phyloP scores from a whole-genome alignment of 495 filamentous ascomycete genomes.

The Penicillium nucicola region DNA sequence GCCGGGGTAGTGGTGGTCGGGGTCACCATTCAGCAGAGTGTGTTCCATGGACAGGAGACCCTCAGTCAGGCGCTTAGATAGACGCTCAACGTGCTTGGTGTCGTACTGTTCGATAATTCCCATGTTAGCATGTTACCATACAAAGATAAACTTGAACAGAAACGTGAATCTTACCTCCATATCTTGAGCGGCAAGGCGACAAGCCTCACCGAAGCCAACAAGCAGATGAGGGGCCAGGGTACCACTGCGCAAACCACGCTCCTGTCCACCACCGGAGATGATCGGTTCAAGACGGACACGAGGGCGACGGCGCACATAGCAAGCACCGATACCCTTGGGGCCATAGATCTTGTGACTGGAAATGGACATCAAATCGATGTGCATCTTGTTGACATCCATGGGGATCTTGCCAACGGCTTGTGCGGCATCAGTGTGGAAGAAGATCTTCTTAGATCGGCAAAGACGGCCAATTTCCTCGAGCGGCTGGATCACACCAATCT shows the following conservation, averaged over 20 bases:
- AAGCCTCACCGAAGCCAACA: constrained; percentile 94
- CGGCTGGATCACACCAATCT: constrained; percentile 97
- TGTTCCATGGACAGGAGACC: constrained; percentile 88
- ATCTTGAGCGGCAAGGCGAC: constrained; percentile 84
- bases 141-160: background rate
- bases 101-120: constrained; percentile 66
- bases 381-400: constrained; percentile 93
- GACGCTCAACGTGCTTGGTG: constrained; percentile 69
- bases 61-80: constrained; percentile 79
- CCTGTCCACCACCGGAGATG: constrained; percentile 94
- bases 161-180: constrained; percentile 68
- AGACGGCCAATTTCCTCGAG: constrained; percentile 89
- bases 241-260: constrained; percentile 88
- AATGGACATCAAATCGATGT: constrained; percentile 96
- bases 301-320: constrained; percentile 87
- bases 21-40: constrained; percentile 85
- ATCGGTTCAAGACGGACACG: constrained; percentile 93
- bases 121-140: constrained; percentile 25
- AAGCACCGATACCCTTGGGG: constrained; percentile 94
- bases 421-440: constrained; percentile 97
- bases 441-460: constrained; percentile 87
- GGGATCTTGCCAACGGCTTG: constrained; percentile 98
- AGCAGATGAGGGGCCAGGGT: constrained; percentile 86
- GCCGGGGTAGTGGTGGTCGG: constrained; percentile 81
- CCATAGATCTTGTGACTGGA: constrained; percentile 99